Base-by-base conservation (phyloP, 208 protist species). In the Leishmania turanica region DNA sequence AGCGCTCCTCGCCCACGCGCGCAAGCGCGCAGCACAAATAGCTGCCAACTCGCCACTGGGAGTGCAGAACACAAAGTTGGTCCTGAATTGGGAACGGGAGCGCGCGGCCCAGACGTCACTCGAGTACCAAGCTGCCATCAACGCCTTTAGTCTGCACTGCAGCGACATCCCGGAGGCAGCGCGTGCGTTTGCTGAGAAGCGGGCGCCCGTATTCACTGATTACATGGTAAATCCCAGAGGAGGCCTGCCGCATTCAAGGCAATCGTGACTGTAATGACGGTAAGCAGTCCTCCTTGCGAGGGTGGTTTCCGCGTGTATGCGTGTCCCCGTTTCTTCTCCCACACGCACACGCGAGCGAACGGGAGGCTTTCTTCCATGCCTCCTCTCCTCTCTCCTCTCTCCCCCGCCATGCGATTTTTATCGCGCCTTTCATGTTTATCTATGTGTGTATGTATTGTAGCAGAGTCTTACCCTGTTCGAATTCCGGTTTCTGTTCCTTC, bases 1-100 rank as follows among this genome's bases (percentile, higher is more conserved):
- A 21, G 82, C 84, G 1, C 82, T 95, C 84, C 78, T 95, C 54
- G 82, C 84, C 5, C 85, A 79, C 8, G 87, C 89, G 19, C 85
- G 85, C 21, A 80, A 66, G 58, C 81, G 82, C 4, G 92, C 92
- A 1, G 75, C 73, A 13, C 53, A 82, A 17, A 93, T 96, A 40
- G 91, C 92, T 31, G 78, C 79, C 40, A 91, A 92, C 84, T 94
- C 89, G 8, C 90, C 92, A 27, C 79, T 97, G 9, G 90, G 89
- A 17, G 92, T 96, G 60, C 92, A 96, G 75, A 92, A 90, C 69
- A 89, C 91, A 37, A 97, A 97, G 82, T 53, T 91, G 24, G 75
- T 95, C 17, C 51, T 96, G 81, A 95, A 97, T 77, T 88, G 85
- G 84, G 75, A 85, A 60, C 75, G 77, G 37, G 89, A 94, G 76